Conservation (phyloP, 371 early-diverging fungal genomes). For the Mycotypha africana region DNA sequence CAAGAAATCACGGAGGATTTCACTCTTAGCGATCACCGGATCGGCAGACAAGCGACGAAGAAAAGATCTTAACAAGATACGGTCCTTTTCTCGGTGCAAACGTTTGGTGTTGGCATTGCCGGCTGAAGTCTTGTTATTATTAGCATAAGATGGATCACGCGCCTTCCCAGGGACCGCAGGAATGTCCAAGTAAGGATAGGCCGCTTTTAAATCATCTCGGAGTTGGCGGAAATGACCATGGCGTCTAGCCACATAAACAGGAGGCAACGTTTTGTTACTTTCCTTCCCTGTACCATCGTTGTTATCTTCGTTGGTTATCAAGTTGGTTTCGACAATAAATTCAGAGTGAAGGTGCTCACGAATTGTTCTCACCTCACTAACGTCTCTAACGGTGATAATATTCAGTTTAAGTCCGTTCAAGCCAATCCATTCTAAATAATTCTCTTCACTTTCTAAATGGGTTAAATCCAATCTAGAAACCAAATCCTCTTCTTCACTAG, state of each 20-base stretch:
- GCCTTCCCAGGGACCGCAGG: slow-evolving; percentile 30
- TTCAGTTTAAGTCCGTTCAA: slow-evolving; percentile 18
- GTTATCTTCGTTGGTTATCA: background rate
- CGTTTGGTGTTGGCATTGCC: slow-evolving; percentile 6
- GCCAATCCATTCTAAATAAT: slow-evolving; percentile 25
- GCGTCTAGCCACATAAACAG: slow-evolving; percentile 27
- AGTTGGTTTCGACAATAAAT: slow-evolving; percentile 26
- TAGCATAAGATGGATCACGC: slow-evolving; percentile 16
- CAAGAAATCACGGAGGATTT: slow-evolving; percentile 39
- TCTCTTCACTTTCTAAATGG: slow-evolving; percentile 13
- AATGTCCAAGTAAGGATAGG: slow-evolving; percentile 25
- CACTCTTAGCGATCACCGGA: slow-evolving; percentile 32
- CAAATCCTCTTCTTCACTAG: slow-evolving; percentile 7
- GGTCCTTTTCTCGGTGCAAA: slow-evolving; percentile 49
- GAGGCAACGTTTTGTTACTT: background rate
- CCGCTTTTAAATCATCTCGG: slow-evolving; percentile 22
- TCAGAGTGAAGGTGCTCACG: slow-evolving; percentile 27
- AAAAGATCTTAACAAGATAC: slow-evolving; percentile 45
- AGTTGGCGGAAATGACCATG: slow-evolving; percentile 39
- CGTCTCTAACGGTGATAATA: slow-evolving; percentile 16
- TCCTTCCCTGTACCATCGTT: no score
- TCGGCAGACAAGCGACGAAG: slow-evolving; percentile 36
- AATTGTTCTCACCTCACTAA: slow-evolving; percentile 18
- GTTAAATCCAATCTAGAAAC: slow-evolving; percentile 6
- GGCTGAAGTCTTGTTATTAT: no score